These are phyloP conservation scores for Ilyonectria sp. DNA, from an alignment of 2,329 filamentous ascomycete species.

Conservation along the genomic window DNA sequence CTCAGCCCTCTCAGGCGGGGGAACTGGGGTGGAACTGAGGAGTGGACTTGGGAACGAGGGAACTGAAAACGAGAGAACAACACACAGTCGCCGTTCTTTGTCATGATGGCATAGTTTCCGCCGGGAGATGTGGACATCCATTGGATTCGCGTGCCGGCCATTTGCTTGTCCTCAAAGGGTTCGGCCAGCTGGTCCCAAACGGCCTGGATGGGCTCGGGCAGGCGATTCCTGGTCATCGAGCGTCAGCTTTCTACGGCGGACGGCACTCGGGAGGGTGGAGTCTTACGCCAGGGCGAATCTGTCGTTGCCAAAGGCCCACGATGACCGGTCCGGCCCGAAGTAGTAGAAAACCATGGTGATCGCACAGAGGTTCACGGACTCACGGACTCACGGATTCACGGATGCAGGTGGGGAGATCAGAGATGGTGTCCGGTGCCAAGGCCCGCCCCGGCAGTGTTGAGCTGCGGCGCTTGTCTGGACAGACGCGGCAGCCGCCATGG, in stretches of 20 bases:
- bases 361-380: neutral
- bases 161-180: conserved; percentile 22
- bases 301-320: conserved; percentile 33
- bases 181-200: conserved; percentile 28
- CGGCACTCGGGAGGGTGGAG: conserved; percentile 6
- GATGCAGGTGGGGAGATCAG: neutral
- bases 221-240: conserved; percentile 18
- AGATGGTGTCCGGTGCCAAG: neutral
- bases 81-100: conserved; percentile 24
- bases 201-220: conserved; percentile 18
- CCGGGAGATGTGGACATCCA: conserved; percentile 24
- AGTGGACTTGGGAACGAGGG: too few relatives aligned
- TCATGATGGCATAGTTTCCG: conserved; percentile 29
- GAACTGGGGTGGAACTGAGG: neutral
- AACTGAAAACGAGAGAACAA: too few relatives aligned
- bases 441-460: neutral
- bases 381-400: neutral
- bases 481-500: conserved; percentile 5
- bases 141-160: conserved; percentile 26
- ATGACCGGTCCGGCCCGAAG: conserved; percentile 31
- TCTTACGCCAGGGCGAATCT: conserved; percentile 27
- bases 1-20: neutral
- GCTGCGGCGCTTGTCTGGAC: conserved; percentile 9
- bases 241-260: neutral
- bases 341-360: conserved; percentile 36